Evolutionary conservation across 768 basidiomycete genomes (phyloP).

Genomic region (Leccinum pellstonianum): DNA sequence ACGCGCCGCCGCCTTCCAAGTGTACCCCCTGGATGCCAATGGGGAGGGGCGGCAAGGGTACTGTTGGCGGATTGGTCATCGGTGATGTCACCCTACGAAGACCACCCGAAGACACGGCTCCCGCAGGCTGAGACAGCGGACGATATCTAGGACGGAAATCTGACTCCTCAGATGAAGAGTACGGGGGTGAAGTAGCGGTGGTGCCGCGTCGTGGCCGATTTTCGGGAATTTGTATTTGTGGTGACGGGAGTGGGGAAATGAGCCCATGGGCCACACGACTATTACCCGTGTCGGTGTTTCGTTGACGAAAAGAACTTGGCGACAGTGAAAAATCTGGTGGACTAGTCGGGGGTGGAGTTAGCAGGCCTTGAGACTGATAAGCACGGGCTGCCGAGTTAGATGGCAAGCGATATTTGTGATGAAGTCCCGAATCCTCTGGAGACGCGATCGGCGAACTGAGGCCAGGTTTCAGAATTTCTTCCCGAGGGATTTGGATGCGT

Average conservation of each 20-base stretch:
- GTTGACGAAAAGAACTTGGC: neutral
- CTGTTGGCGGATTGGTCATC: conserved; percentile 12
- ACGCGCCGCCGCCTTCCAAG: neutral
- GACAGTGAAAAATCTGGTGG: conserved; percentile 1
- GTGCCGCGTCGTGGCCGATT: conserved; percentile 3
- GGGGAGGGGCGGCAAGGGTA: conserved; percentile 26
- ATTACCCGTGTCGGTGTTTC: neutral
- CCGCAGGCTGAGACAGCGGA: neutral
- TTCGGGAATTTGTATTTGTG: neutral
- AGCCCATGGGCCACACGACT: neutral
- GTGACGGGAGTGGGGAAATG: neutral
- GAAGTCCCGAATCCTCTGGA: conserved; percentile 15
- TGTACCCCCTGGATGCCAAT: conserved; percentile 1
- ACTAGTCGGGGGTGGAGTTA: conserved; percentile 10
- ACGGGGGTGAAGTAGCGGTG: neutral
- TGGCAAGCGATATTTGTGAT: conserved; percentile 5
- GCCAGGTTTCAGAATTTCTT: neutral
- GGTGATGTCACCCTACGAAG: conserved; percentile 13
- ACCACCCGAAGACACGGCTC: conserved; percentile 1
- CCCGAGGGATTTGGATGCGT: conserved; percentile 18
- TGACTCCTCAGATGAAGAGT: conserved; percentile 13
- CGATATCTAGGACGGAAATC: conserved; percentile 2
- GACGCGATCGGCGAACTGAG: conserved; percentile 16
- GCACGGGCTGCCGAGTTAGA: conserved; percentile 1
- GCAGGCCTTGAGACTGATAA: neutral